phyloP scores from a whole-genome alignment of 225 moss, liverwort and hornwort genomes.

The Pleurozium schreberi region DNA sequence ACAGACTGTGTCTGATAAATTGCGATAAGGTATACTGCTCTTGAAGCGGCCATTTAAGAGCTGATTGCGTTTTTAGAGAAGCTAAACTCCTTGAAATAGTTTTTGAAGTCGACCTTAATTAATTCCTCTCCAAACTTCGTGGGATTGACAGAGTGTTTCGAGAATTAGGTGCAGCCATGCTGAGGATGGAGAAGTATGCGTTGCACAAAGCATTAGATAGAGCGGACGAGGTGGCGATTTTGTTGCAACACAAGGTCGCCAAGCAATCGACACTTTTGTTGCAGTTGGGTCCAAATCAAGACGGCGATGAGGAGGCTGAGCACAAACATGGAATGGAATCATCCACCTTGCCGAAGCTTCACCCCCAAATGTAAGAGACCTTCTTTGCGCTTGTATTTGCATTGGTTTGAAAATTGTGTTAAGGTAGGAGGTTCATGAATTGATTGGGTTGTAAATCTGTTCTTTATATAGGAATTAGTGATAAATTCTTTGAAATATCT shows the following conservation, averaged over 20 bases:
- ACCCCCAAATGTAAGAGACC: not conserved
- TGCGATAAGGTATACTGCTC: no score
- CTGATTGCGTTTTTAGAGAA: no score
- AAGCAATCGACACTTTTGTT: slow-evolving; percentile 23
- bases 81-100: no score
- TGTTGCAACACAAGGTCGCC: slow-evolving; percentile 71
- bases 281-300: not conserved
- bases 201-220: slow-evolving; percentile 10
- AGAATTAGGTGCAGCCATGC: slow-evolving; percentile 30
- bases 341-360: not conserved
- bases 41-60: no score
- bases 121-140: no score
- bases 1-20: no score
- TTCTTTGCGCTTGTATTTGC: not conserved
- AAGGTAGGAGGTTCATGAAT: no score
- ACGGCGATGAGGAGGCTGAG: not conserved
- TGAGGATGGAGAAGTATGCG: slow-evolving; percentile 27
- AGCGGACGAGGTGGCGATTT: slow-evolving; percentile 50
- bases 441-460: no score
- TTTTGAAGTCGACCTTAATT: no score
- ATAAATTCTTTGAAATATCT: no score
- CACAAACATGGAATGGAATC: not conserved
- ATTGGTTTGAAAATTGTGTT: not conserved
- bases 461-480: no score
- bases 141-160: slow-evolving; percentile 23